Conservation (phyloP, 768 basidiomycete species). For the Terana coerulea region DNA sequence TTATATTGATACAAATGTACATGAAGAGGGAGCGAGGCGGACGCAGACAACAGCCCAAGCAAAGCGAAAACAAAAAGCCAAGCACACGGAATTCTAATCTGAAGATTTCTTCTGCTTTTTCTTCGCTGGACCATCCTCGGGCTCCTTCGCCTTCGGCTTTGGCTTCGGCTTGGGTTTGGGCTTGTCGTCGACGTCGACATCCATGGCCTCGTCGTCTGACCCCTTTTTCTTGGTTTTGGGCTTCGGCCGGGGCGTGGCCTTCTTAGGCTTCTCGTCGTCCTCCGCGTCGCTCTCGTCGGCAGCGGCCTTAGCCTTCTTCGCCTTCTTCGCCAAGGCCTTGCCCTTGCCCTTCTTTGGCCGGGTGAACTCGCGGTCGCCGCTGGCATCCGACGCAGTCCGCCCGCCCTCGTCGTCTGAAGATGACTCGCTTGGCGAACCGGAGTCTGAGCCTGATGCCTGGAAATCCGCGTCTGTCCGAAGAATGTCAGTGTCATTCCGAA, state of each 20-base stretch:
- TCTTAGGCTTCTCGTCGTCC: constrained; percentile 43
- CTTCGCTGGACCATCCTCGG: constrained; percentile 55
- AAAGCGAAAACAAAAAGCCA: background rate
- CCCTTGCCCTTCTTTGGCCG: constrained; percentile 34
- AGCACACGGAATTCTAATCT: constrained; percentile 25
- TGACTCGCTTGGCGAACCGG: constrained; percentile 79
- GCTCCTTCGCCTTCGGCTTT: constrained; percentile 40
- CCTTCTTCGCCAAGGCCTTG: constrained; percentile 36
- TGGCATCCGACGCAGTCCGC: constrained; percentile 80
- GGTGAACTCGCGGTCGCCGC: constrained; percentile 67
- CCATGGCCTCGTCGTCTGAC: constrained; percentile 37
- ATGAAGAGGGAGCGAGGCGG: background rate
- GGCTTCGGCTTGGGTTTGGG: constrained; percentile 43
- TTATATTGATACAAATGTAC: constrained; percentile 1
- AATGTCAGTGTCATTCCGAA: background rate
- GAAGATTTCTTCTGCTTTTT: constrained; percentile 68
- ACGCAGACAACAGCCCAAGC: background rate
- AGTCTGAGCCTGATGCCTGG: constrained; percentile 78
- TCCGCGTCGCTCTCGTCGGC: constrained; percentile 38
- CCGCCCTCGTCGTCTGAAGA: constrained; percentile 69
- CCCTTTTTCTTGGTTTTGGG: constrained; percentile 50
- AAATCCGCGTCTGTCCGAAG: constrained; percentile 77
- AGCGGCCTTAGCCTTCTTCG: constrained; percentile 26
- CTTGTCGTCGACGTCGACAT: constrained; percentile 30
- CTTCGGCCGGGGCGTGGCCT: constrained; percentile 36